Conservation (phyloP, 345 rosid genomes). For the Ceriops decandra region DNA sequence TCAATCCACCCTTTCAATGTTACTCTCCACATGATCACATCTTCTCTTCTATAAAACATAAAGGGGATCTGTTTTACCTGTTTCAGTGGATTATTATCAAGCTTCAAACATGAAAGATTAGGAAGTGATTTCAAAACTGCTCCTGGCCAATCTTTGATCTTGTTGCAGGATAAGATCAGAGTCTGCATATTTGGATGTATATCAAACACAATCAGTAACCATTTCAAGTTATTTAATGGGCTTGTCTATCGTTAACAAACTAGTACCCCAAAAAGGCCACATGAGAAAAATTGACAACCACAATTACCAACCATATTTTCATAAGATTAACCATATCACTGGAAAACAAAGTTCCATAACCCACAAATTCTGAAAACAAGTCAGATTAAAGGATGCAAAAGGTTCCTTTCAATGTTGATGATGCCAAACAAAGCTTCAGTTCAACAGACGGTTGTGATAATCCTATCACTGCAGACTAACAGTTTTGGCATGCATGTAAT, state of each 20-base stretch:
- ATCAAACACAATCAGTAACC: background rate
- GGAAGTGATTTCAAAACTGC: conserved; percentile 58
- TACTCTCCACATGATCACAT: conserved; percentile 1
- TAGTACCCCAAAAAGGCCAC: background rate
- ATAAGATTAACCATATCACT: background rate
- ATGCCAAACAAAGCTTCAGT: background rate
- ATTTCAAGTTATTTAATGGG: conserved; percentile 7
- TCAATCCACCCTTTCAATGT: no score
- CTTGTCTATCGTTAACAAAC: background rate
- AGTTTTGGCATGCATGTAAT: no score
- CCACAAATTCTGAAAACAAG: background rate
- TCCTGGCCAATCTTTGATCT: conserved; percentile 79
- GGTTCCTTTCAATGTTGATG: background rate
- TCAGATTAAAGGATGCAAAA: conserved; percentile 1
- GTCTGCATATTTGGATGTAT: conserved; percentile 47
- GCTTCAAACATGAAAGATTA: conserved; percentile 67
- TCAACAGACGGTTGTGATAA: background rate
- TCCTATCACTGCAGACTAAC: no score
- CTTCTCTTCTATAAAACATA: background rate
- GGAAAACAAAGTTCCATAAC: background rate
- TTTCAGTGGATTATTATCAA: conserved; percentile 68
- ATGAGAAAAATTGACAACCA: no score
- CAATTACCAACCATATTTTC: no score
- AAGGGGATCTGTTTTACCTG: conserved; percentile 46
- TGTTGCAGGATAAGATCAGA: conserved; percentile 72